phyloP scores from a whole-genome alignment of 163 green algal genomes.

The Smithsoniella earleae region DNA sequence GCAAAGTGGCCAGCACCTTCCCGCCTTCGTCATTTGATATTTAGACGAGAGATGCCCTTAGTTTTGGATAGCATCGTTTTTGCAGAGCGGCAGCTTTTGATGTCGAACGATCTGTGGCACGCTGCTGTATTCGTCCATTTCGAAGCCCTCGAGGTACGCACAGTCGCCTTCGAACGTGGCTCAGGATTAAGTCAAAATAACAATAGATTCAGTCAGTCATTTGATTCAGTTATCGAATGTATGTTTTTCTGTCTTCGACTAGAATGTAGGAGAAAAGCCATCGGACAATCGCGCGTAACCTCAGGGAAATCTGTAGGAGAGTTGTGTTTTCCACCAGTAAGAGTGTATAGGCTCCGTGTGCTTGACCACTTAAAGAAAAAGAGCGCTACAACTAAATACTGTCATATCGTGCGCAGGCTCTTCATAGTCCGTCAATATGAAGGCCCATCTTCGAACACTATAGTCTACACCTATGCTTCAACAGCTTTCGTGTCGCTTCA shows the following conservation, averaged over 20 bases:
- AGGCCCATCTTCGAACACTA: background rate
- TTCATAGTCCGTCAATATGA: background rate
- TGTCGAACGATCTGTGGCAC: constrained; percentile 37
- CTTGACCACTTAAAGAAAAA: no score
- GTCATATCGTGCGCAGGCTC: no score
- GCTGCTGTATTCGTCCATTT: constrained; percentile 77
- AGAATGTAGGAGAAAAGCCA: no score
- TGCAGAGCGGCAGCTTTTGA: constrained; percentile 58
- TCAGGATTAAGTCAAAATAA: no score
- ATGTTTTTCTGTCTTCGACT: no score
- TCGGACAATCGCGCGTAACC: background rate
- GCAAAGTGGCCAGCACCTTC: constrained; percentile 72
- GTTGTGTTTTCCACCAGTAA: background rate
- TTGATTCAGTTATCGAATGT: no score
- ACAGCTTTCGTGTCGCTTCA: no score
- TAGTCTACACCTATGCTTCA: background rate
- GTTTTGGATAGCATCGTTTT: constrained; percentile 72
- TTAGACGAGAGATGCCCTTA: constrained; percentile 82
- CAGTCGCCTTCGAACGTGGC: background rate
- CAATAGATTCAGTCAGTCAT: no score
- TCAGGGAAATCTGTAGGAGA: background rate
- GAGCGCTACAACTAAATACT: no score
- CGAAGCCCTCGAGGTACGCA: constrained; percentile 38
- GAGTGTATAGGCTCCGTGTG: no score
- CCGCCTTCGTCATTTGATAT: constrained; percentile 77